Base-by-base conservation (phyloP, 805 yeast species). In the Ogataea chonburiensis region DNA sequence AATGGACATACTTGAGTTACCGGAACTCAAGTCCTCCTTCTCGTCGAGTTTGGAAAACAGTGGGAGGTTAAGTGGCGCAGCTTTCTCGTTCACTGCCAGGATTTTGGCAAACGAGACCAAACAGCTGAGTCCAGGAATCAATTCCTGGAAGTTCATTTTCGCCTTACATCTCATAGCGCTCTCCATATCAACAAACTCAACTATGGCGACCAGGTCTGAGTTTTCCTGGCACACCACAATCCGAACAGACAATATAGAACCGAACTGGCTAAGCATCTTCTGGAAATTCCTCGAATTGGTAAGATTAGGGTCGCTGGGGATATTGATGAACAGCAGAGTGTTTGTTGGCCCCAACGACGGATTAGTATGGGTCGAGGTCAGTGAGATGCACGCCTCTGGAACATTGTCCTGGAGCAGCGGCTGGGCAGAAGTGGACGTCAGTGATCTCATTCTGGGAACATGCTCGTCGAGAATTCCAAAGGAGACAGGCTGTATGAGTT, bases 71-170 rank as follows among this genome's bases (percentile, higher is more conserved):
- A 26, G n/a, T 15, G 28, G 28, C 13, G 45, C 24, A 8, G 38
- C 30, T 17, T 34, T 31, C 12, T 49, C 52, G 15, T 40, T 42
- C 21, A 54, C 30, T n/a, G 46, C 40, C 18, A 60, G 39, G 20
- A 87, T 74, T 52, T 82, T 85, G 3, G 96, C 97, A 69, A 87
- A 93, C 0, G 89, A 86, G 24, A 87, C 86, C 24, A 77, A 67
- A 56, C 93, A 77, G 12, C 82, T 77, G 17, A 75, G 70, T 3
- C 95, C 95, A 2, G 91, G 86, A 43, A 79, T 74, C 24, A 91
- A 68, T 53, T 91, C 96, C 46, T 81, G 79, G 45, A 88, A 94
- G 53, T 84, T 86, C 53, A 89, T 72, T 32, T 71, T 76, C 11
- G 86, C 83, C 53, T 81, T 79, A 34, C 96, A 87, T 31, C 71